Evolutionary conservation across 805 yeast species (phyloP), one percentile per base, ranked within the genome.

Genomic region (Maudiozyma saulgeensis): DNA sequence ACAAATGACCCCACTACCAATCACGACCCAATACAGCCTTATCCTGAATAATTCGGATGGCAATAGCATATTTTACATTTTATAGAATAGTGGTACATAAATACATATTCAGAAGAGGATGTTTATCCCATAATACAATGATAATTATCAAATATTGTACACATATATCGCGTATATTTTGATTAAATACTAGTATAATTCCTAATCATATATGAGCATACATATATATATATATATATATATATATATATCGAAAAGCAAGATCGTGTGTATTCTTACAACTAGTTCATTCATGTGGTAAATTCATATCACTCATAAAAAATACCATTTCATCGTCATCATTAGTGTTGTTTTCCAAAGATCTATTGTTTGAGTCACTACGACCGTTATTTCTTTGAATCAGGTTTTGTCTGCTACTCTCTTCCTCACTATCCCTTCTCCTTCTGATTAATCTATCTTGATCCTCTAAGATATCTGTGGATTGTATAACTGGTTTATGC

Each of bases 231-330:
- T 13, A 34, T 34, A 34, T 34, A 34, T 34, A 28, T 28, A 28
- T 16, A 37, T 37, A 34, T 13, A 34, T 34, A 34, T 34, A 34
- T 34, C 38, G 16, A 34, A 34, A 34, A n/a, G 16, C 23, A 21
- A 21, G 4, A 21, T 21, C 23, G 23, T 21, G 23, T 21, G 23
- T 21, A 21, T 21, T 21, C 23, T 21, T 21, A 21, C 23, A 21
- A 21, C 23, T 21, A 21, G 23, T 21, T 21, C 23, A 23, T 39
- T 39, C 42, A 13, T 45, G 21, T 13, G 45, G 65, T 15, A 76
- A 59, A 58, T 77, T 79, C 87, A 82, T 82, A 58, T 82, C 88
- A 60, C 87, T 82, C 88, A 81, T 82, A 21, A 85, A 77, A 62
- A 82, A 81, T 44, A 82, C 66, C 50, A 83, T 66, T 46, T 82